phyloP scores from a whole-genome alignment of 1,139 yeast genomes.

The Candida tetrigidarum region DNA sequence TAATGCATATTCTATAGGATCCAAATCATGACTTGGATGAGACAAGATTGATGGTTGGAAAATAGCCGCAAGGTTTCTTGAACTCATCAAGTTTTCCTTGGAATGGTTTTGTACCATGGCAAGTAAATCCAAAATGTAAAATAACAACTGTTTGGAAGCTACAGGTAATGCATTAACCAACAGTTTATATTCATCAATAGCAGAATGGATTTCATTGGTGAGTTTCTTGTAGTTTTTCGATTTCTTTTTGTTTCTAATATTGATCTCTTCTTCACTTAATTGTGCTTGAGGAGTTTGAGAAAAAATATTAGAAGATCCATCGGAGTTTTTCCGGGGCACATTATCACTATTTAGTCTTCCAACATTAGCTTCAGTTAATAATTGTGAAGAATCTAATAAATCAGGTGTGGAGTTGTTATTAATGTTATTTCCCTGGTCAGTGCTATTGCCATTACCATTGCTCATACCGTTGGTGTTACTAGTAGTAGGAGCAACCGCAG shows the following conservation, averaged over 20 bases:
- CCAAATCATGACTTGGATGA: constrained; percentile 91
- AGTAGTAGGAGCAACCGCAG: neutral
- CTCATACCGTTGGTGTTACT: constrained; percentile 1
- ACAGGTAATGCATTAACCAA: constrained; percentile 71
- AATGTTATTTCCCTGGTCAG: neutral
- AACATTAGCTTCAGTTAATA: constrained; percentile 37
- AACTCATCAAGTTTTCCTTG: constrained; percentile 84
- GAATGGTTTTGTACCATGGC: constrained; percentile 85
- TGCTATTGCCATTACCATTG: too few relatives aligned
- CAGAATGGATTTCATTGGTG: constrained; percentile 65
- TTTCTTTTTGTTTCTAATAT: constrained; percentile 21
- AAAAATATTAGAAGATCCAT: constrained; percentile 6
- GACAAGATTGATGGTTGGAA: constrained; percentile 95
- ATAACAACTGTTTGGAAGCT: constrained; percentile 78
- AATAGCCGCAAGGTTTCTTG: constrained; percentile 91
- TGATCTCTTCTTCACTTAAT: constrained; percentile 13
- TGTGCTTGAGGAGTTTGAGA: constrained; percentile 8
- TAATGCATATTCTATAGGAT: constrained; percentile 87
- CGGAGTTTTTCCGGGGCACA: constrained; percentile 6
- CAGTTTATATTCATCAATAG: constrained; percentile 70
- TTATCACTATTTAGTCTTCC: constrained; percentile 24
- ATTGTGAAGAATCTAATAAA: constrained; percentile 25
- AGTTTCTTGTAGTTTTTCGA: constrained; percentile 45
- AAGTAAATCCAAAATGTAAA: constrained; percentile 83
- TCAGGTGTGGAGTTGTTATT: constrained; percentile 14